Evolutionary conservation across 2,329 filamentous ascomycete genomes (phyloP).

Genomic region (Alternaria longipes): DNA sequence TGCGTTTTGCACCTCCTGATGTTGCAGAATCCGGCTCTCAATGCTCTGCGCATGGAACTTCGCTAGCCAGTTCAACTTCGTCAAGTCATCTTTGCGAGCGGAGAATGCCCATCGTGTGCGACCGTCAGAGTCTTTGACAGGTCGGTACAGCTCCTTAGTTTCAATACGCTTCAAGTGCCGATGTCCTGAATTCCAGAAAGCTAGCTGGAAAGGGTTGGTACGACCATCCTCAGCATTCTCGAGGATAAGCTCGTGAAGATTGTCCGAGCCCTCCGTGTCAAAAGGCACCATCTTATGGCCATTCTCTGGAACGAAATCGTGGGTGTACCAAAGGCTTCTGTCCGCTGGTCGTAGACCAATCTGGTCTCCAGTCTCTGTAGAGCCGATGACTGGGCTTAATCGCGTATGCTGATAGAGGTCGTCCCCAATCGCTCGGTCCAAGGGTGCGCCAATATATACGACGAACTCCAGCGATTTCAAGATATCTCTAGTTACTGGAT

Average conservation of each 20-base stretch:
- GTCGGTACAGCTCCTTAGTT: constrained; percentile 49
- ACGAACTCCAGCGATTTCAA: constrained; percentile 27
- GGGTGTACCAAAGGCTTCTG: constrained; percentile 28
- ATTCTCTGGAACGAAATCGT: constrained; percentile 28
- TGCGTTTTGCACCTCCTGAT: constrained; percentile 16
- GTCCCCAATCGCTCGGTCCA: constrained; percentile 27
- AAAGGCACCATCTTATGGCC: constrained; percentile 22
- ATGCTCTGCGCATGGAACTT: constrained; percentile 31
- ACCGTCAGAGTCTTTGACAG: constrained; percentile 35
- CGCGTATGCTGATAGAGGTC: constrained; percentile 22
- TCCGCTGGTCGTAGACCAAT: constrained; percentile 15
- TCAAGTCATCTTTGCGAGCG: constrained; percentile 33
- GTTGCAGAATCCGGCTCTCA: constrained; percentile 22
- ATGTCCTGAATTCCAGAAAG: constrained; percentile 36
- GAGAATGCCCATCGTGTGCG: constrained; percentile 27
- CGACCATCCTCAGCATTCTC: neutral
- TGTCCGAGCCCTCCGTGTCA: constrained; percentile 26
- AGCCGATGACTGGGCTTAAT: constrained; percentile 25
- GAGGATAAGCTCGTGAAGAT: constrained; percentile 39
- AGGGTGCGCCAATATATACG: constrained; percentile 20
- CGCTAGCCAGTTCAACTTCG: constrained; percentile 30
- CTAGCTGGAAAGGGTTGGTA: neutral
- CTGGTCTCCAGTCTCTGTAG: constrained; percentile 28
- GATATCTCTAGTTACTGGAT: constrained; percentile 15
- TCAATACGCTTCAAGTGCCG: constrained; percentile 42